Evolutionary conservation across 176 grass and related monocot genomes (phyloP).

Genomic region (Oryza coarctata): DNA sequence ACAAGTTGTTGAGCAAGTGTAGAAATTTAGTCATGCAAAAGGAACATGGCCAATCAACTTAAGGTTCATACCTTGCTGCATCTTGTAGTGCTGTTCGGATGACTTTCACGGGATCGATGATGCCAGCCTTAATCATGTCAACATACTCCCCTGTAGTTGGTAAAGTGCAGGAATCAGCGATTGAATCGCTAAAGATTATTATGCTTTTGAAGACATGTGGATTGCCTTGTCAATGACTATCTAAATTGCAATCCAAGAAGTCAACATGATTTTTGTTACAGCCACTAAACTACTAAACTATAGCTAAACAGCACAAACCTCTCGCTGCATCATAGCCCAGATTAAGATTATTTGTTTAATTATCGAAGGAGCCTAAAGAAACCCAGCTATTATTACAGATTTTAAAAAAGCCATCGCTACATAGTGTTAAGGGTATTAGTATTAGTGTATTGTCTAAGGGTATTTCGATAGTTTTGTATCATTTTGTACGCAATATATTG

Average conservation of each 20-base stretch:
- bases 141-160: conserved; percentile 71
- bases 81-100: conserved; percentile 83
- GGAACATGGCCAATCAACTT: neutral
- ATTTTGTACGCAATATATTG: too few relatives aligned
- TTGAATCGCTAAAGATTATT: conserved; percentile 3
- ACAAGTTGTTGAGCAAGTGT: conserved; percentile 3
- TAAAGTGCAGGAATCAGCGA: conserved; percentile 23
- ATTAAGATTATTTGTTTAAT: conserved; percentile 81
- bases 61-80: conserved; percentile 62
- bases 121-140: conserved; percentile 93
- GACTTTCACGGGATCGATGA: conserved; percentile 86
- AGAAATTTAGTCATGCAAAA: neutral
- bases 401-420: conserved; percentile 5
- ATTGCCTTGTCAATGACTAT: neutral
- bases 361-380: conserved; percentile 65
- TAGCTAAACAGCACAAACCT: conserved; percentile 51
- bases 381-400: conserved; percentile 5
- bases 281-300: neutral
- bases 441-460: too few relatives aligned
- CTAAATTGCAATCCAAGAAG: neutral
- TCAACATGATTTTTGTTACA: neutral
- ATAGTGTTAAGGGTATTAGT: too few relatives aligned
- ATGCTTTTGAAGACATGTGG: neutral
- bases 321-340: conserved; percentile 85
- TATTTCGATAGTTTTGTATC: too few relatives aligned